These are phyloP conservation scores for Betula pendula DNA, from an alignment of 306 rosid genomes.

Conservation along the genomic window DNA sequence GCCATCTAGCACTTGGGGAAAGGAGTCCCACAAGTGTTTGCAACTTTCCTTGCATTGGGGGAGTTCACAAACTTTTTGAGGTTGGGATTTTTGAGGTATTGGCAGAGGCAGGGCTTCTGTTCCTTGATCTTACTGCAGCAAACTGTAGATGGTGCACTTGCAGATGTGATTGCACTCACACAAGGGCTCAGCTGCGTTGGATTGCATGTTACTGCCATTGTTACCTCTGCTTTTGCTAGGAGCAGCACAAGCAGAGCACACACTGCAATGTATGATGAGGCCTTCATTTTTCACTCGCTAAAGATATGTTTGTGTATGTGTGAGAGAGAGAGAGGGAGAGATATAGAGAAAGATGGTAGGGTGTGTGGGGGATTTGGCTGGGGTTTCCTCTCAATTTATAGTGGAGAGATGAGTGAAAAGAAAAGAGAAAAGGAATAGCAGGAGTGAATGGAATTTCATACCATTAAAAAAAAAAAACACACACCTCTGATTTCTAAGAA, in stretches of 20 bases:
- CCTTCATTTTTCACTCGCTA: slow-evolving; percentile 59
- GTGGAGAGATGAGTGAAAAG: slow-evolving; percentile 10
- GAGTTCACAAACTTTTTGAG: slow-evolving; percentile 86
- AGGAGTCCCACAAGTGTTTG: slow-evolving; percentile 90
- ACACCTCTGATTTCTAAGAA: background rate
- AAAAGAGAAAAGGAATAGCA: background rate
- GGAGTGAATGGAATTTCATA: background rate
- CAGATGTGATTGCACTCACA: slow-evolving; percentile 79
- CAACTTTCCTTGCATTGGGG: slow-evolving; percentile 95
- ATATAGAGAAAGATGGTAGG: slow-evolving; percentile 22
- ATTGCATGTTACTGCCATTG: slow-evolving; percentile 81
- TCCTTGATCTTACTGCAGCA: slow-evolving; percentile 95
- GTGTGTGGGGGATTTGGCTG: slow-evolving; percentile 40
- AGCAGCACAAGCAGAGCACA: slow-evolving; percentile 54
- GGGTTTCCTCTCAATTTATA: slow-evolving; percentile 61
- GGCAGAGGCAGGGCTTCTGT: slow-evolving; percentile 95
- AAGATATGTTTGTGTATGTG: slow-evolving; percentile 16
- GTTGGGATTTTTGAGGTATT: slow-evolving; percentile 82
- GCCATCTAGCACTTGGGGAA: slow-evolving; percentile 70
- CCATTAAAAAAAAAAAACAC: background rate
- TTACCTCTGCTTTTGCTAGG: slow-evolving; percentile 44
- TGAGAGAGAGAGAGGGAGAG: background rate
- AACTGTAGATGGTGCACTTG: slow-evolving; percentile 68
- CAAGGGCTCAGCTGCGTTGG: slow-evolving; percentile 80
- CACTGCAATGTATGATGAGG: slow-evolving; percentile 53